Conservation (phyloP, 2,329 filamentous ascomycete species). For the Iodosphaeria phyllophila region DNA sequence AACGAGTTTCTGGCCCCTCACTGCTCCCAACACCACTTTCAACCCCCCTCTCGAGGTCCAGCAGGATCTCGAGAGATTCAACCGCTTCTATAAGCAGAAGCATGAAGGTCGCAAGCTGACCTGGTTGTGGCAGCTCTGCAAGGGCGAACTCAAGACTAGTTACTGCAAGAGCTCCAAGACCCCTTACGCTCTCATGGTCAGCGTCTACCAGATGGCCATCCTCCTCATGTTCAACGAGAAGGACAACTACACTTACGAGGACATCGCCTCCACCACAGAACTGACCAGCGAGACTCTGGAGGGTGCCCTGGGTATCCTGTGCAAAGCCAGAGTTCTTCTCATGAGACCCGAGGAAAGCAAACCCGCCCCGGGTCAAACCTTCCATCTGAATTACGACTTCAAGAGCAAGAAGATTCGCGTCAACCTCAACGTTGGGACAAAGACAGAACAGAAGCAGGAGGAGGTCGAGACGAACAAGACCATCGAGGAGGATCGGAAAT, state of each 20-base stretch:
- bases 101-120: conserved; percentile 92
- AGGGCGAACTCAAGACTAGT: conserved; percentile 86
- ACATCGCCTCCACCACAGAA: conserved; percentile 66
- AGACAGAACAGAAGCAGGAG: conserved; percentile 91
- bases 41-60: conserved; percentile 70
- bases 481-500: conserved; percentile 92
- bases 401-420: conserved; percentile 97
- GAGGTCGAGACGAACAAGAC: conserved; percentile 97
- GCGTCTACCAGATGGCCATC: conserved; percentile 95
- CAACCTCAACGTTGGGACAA: conserved; percentile 87
- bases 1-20: conserved; percentile 93
- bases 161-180: conserved; percentile 82
- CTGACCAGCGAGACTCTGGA: conserved; percentile 71
- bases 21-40: conserved; percentile 73
- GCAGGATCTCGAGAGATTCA: conserved; percentile 76
- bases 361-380: conserved; percentile 58
- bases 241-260: conserved; percentile 70
- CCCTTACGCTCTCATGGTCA: conserved; percentile 92
- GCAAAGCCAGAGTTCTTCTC: conserved; percentile 81
- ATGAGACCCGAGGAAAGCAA: conserved; percentile 57
- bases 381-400: conserved; percentile 81
- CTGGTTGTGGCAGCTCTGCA: conserved; percentile 97
- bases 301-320: conserved; percentile 64
- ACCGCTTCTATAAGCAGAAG: conserved; percentile 86
- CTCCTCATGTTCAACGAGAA: conserved; percentile 86